Evolutionary conservation across 2,329 filamentous ascomycete species (phyloP).

Genomic region (Aspergillus sergii): DNA sequence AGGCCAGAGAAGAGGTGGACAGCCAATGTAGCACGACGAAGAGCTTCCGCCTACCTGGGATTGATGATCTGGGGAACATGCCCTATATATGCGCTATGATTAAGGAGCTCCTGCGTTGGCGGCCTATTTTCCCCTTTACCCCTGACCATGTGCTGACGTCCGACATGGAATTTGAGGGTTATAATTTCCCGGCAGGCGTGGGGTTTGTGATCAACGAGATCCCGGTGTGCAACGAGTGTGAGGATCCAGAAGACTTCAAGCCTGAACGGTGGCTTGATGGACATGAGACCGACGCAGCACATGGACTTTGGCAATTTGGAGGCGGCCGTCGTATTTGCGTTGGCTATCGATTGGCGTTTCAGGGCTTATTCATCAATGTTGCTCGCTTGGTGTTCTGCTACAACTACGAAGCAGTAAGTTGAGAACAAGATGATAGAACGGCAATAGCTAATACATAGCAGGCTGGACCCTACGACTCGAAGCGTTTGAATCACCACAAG

Average conservation of each 20-base stretch:
- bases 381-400: constrained; percentile 34
- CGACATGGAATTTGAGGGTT: constrained; percentile 33
- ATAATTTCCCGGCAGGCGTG: constrained; percentile 31
- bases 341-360: constrained; percentile 35
- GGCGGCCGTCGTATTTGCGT: constrained; percentile 39
- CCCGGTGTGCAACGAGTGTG: constrained; percentile 33
- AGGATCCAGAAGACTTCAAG: constrained; percentile 32
- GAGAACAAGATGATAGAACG: too few species aligned
- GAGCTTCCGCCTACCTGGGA: constrained; percentile 19
- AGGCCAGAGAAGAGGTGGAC: constrained; percentile 21
- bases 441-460: constrained; percentile 1
- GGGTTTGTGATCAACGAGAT: constrained; percentile 37
- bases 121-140: constrained; percentile 30
- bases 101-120: constrained; percentile 34
- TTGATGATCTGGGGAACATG: constrained; percentile 28
- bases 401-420: constrained; percentile 21
- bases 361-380: constrained; percentile 34
- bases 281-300: constrained; percentile 28
- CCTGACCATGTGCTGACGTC: constrained; percentile 27
- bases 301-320: constrained; percentile 41
- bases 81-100: constrained; percentile 29
- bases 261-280: constrained; percentile 44
- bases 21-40: neutral
- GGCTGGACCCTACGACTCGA: constrained; percentile 22
- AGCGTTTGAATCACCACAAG: constrained; percentile 23